A percentile compares a stretch with the other conserved stretches of the same genome.
Evolutionary conservation across 768 basidiomycete genomes (phyloP).

Genomic region (Asterophora lycoperdoides): DNA sequence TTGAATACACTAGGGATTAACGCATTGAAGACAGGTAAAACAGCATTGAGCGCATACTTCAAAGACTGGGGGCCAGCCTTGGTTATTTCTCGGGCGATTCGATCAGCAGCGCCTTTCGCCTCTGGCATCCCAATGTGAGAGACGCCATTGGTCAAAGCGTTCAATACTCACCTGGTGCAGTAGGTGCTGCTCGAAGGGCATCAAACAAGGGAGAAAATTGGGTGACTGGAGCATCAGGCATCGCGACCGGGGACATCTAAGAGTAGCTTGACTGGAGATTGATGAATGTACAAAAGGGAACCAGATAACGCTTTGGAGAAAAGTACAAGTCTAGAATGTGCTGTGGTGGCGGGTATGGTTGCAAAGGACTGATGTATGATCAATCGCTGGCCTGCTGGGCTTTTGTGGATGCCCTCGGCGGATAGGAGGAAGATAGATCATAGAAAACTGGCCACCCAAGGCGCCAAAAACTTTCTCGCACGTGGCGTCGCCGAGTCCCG

Average conservation of each 20-base stretch:
- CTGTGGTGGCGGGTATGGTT: slow-evolving; percentile 6
- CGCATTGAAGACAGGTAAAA: not conserved
- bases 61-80: slow-evolving; percentile 61
- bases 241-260: slow-evolving; percentile 53
- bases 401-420: slow-evolving; percentile 4
- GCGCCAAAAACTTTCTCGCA: slow-evolving; percentile 7
- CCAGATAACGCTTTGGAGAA: slow-evolving; percentile 10
- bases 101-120: slow-evolving; percentile 81
- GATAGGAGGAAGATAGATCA: slow-evolving; percentile 4
- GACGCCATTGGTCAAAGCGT: not conserved
- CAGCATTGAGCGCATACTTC: slow-evolving; percentile 36
- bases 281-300: slow-evolving; percentile 19
- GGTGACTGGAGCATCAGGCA: slow-evolving; percentile 37
- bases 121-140: slow-evolving; percentile 38
- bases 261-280: slow-evolving; percentile 17
- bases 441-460: not conserved
- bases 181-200: slow-evolving; percentile 53
- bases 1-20: slow-evolving; percentile 22
- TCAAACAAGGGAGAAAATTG: slow-evolving; percentile 48
- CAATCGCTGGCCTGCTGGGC: not conserved
- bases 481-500: not conserved
- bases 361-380: not conserved
- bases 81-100: slow-evolving; percentile 65
- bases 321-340: slow-evolving; percentile 8
- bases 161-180: slow-evolving; percentile 49